phyloP scores from a whole-genome alignment of 225 moss, liverwort and hornwort genomes.

The Neckera pumila region DNA sequence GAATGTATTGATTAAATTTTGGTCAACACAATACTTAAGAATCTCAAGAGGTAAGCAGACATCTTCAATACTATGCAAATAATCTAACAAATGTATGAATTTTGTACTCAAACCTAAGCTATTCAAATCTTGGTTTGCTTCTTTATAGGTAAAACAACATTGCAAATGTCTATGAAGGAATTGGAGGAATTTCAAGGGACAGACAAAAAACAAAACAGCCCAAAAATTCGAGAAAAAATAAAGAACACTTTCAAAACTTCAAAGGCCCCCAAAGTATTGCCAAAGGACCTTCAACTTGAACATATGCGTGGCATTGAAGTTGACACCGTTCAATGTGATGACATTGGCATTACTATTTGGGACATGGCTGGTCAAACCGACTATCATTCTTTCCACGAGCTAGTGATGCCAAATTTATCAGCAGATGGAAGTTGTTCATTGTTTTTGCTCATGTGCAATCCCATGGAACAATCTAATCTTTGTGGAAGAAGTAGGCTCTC shows the following conservation, averaged over 20 bases:
- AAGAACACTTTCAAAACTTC: neutral
- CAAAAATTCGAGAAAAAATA: neutral
- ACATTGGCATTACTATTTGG: neutral
- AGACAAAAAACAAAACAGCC: fast-evolving
- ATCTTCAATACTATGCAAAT: neutral
- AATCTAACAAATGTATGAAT: too few relatives aligned
- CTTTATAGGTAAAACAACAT: neutral
- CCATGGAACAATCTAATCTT: neutral
- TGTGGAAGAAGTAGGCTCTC: fast-evolving
- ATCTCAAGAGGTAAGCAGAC: fast-evolving
- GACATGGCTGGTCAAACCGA: neutral
- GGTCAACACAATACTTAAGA: too few relatives aligned
- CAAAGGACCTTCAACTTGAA: neutral
- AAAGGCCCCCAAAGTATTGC: fast-evolving
- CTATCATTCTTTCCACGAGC: neutral
- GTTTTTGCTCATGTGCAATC: neutral
- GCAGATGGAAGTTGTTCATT: neutral
- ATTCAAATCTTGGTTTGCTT: neutral
- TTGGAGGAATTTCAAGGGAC: neutral
- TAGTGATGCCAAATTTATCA: neutral
- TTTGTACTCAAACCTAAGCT: neutral
- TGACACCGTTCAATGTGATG: neutral
- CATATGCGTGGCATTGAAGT: neutral
- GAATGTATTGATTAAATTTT: too few relatives aligned
- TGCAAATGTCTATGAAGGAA: neutral